Evolutionary conservation across 2,329 filamentous ascomycete genomes (phyloP), one percentile per base, ranked within the genome.

Genomic region (Cercospora sp.): DNA sequence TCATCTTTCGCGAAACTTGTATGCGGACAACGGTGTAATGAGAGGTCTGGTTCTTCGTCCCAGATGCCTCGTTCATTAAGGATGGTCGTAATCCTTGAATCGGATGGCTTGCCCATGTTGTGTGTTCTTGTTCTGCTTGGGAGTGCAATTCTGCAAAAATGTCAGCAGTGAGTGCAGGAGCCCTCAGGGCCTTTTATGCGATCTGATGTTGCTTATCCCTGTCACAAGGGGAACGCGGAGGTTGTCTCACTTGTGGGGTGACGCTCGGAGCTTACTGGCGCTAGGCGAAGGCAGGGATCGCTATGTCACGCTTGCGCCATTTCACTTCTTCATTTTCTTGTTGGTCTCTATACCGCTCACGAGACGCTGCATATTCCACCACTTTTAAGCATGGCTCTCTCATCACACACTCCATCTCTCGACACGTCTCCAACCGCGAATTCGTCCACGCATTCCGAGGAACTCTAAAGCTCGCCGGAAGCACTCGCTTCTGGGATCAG

Each of bases 1-100:
- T 58, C 49, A 45, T 65, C 62, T 34, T 61, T 65, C 1, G 43
- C 45, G 43, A 53, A 53, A 28, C 60, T 63, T 13, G 28, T 63
- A 18, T 63, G 60, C 18, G 60, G 60, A 53, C 60, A 63, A 3
- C 60, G 18, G 16, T 51, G 43, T 12, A 63, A 43, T 1, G 60
- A 16, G 2, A 63, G 60, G 5, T 63, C 60, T 16, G 26, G 13
- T 8, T 49, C 60, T 28, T 63, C 60, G 16, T 63, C 40, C 43
- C 32, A 59, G 55, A 59, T 18, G 28, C 55, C 55, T 32, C 55
- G 55, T 9, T 37, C 55, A 16, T 37, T 30, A n/a, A 59, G 32
- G 55, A 59, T 21, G n/a, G 55, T 30, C 12, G 55, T 59, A 6
- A 59, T 59, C 9, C 37, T 32, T 5, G 55, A 1, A 6, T 32